phyloP scores from a whole-genome alignment of 2,329 filamentous ascomycete species.

The Podosphaera leucotricha region DNA sequence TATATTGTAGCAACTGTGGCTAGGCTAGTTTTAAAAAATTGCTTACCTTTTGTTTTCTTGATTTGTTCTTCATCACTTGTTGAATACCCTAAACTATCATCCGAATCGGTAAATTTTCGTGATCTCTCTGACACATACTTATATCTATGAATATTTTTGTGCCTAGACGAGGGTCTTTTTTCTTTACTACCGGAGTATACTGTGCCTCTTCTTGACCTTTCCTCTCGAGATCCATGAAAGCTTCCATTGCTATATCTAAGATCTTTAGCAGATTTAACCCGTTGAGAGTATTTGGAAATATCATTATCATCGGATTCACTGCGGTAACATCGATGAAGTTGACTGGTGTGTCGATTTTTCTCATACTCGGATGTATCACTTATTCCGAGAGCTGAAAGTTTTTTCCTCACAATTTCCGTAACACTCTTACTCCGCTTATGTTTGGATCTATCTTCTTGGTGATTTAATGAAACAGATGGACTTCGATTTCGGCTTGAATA shows the following conservation, averaged over 20 bases:
- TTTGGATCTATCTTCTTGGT: conserved; percentile 12
- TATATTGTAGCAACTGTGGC: conserved; percentile 47
- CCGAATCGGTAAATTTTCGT: conserved; percentile 16
- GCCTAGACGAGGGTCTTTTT: conserved; percentile 5
- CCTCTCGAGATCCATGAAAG: too few relatives aligned
- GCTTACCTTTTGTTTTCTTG: conserved; percentile 42
- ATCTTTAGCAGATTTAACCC: conserved; percentile 5
- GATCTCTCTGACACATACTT: conserved; percentile 13
- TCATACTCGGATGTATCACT: conserved; percentile 22
- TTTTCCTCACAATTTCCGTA: conserved; percentile 36
- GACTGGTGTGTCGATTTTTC: conserved; percentile 3
- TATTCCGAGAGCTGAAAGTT: conserved; percentile 36
- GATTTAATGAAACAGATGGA: conserved; percentile 12
- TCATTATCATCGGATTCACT: conserved; percentile 9
- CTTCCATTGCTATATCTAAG: conserved; percentile 6
- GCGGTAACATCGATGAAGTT: conserved; percentile 5
- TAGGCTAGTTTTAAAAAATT: conserved; percentile 39
- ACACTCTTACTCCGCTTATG: conserved; percentile 40
- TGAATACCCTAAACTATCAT: conserved; percentile 29
- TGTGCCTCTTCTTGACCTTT: conserved; percentile 4
- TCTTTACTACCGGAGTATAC: conserved; percentile 9
- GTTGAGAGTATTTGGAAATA: conserved; percentile 3
- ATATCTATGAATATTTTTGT: conserved; percentile 10
- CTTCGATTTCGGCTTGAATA: conserved; percentile 12
- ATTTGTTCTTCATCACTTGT: conserved; percentile 36